Evolutionary conservation across 225 moss, liverwort and hornwort species (phyloP).

Genomic region (Pseudisothecium myosuroides): DNA sequence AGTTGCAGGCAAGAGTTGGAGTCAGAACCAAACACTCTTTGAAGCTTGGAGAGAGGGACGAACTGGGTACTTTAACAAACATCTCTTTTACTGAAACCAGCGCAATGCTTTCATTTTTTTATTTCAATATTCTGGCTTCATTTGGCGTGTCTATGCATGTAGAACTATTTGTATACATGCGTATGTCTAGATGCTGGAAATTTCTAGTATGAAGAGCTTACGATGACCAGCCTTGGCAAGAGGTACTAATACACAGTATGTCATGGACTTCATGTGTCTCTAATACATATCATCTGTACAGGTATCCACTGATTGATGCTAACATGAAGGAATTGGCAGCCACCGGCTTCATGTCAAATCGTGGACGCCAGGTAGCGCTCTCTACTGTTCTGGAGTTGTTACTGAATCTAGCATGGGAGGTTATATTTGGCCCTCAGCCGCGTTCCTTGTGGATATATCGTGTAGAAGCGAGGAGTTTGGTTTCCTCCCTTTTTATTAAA

Average conservation of each 20-base stretch:
- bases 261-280: background rate
- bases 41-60: constrained; percentile 94
- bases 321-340: constrained; percentile 90
- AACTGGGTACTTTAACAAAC: constrained; percentile 51
- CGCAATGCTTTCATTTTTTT: background rate
- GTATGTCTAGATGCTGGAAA: background rate
- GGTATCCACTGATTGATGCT: constrained; percentile 94
- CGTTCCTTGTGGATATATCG: background rate
- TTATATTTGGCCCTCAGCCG: background rate
- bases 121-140: background rate
- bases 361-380: constrained; percentile 71
- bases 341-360: constrained; percentile 97
- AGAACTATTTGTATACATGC: background rate
- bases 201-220: background rate
- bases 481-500: background rate
- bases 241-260: background rate
- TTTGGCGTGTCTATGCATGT: background rate
- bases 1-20: constrained; percentile 69
- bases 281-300: background rate
- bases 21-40: constrained; percentile 69
- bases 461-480: background rate
- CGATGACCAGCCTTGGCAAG: background rate
- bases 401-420: background rate
- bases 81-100: background rate
- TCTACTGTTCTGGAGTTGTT: background rate